Conservation (phyloP, 345 rosid genomes). For the Boechera stricta region DNA sequence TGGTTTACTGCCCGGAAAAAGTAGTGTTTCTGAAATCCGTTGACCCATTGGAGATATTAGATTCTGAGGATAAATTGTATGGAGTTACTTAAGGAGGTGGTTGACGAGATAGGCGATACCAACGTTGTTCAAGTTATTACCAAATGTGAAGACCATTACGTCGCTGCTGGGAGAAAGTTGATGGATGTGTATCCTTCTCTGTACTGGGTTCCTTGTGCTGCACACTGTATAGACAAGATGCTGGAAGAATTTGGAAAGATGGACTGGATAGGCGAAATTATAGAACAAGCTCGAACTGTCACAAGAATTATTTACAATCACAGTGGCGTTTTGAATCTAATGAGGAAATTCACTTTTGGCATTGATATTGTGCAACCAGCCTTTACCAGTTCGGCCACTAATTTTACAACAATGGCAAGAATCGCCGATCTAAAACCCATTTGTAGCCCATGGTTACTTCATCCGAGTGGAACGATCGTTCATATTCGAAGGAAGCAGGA, state of each 20-base stretch:
- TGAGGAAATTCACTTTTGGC: slow-evolving; percentile 74
- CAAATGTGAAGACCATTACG: slow-evolving; percentile 60
- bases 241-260: slow-evolving; percentile 66
- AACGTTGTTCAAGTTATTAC: slow-evolving; percentile 90
- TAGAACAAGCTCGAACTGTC: slow-evolving; percentile 79
- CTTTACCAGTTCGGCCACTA: slow-evolving; percentile 63
- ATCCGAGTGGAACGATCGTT: slow-evolving; percentile 81
- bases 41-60: slow-evolving; percentile 59
- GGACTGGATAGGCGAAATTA: slow-evolving; percentile 62
- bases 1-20: slow-evolving; percentile 69
- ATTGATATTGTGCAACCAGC: slow-evolving; percentile 75
- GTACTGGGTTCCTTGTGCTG: slow-evolving; percentile 92
- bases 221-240: slow-evolving; percentile 70
- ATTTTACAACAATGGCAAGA: slow-evolving; percentile 66
- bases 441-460: slow-evolving; percentile 87
- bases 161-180: slow-evolving; percentile 64
- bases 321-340: slow-evolving; percentile 68
- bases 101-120: slow-evolving; percentile 76
- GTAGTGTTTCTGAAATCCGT: slow-evolving; percentile 69
- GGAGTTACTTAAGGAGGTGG: slow-evolving; percentile 68
- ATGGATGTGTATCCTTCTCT: slow-evolving; percentile 69
- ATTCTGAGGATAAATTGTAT: slow-evolving; percentile 60
- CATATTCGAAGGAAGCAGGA: slow-evolving; percentile 68
- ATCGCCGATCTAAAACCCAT: slow-evolving; percentile 62
- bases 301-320: slow-evolving; percentile 84